Conservation (phyloP, 2,329 filamentous ascomycete genomes). For the Cordyceps farinosa region DNA sequence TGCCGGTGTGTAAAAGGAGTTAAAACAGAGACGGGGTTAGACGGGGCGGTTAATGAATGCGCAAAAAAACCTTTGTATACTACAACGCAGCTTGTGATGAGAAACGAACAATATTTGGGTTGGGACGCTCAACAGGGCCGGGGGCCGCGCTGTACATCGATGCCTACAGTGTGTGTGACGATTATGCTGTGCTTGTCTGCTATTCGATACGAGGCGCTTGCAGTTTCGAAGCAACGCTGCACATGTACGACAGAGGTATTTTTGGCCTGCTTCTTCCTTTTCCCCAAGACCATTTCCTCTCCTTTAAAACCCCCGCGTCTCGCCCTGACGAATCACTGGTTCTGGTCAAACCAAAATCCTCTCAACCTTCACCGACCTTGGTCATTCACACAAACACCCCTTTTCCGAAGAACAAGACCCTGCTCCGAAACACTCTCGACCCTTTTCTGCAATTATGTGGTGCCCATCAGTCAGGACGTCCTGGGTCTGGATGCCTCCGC, state of each 20-base stretch:
- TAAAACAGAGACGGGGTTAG: neutral
- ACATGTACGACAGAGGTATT: neutral
- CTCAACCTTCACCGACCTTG: too few relatives aligned
- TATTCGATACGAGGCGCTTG: neutral
- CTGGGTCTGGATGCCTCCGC: too few relatives aligned
- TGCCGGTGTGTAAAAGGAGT: neutral
- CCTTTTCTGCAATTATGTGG: too few relatives aligned
- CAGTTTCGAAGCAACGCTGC: neutral
- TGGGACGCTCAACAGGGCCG: neutral
- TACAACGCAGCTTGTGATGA: neutral
- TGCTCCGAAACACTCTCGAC: too few relatives aligned
- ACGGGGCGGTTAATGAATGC: neutral
- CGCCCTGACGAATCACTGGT: too few relatives aligned
- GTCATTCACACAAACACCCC: too few relatives aligned
- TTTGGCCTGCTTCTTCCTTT: too few relatives aligned
- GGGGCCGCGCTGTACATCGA: neutral
- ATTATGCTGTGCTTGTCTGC: neutral
- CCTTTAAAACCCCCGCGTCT: neutral
- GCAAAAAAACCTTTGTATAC: neutral
- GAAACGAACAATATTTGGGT: neutral
- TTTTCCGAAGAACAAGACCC: too few relatives aligned
- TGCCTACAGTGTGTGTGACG: neutral
- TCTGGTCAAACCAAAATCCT: too few relatives aligned
- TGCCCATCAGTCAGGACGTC: too few relatives aligned
- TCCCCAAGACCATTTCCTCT: too few relatives aligned